phyloP scores from a whole-genome alignment of 2,329 filamentous ascomycete genomes.

The Aspergillus novofumigatus region DNA sequence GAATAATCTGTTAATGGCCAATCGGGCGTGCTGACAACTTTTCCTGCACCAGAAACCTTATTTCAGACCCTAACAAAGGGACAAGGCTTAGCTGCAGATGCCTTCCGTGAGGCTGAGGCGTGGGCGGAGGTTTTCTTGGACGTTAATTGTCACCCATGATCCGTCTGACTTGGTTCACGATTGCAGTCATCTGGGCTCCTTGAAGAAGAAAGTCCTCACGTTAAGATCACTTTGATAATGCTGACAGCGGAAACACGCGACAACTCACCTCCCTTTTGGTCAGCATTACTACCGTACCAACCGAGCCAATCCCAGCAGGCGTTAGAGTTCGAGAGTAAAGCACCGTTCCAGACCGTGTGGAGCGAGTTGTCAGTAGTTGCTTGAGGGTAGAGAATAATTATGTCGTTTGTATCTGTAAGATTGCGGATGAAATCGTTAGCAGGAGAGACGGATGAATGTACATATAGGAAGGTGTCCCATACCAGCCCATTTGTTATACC shows the following conservation, averaged over 20 bases:
- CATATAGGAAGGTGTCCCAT: no score
- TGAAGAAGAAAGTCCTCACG: neutral
- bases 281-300: slow-evolving; percentile 13
- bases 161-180: slow-evolving; percentile 13
- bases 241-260: neutral
- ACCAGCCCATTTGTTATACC: slow-evolving; percentile 12
- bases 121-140: no score
- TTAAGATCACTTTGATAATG: no score
- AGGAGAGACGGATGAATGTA: no score
- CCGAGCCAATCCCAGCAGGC: slow-evolving; percentile 18
- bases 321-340: slow-evolving; percentile 9
- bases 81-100: no score
- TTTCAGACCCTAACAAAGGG: no score
- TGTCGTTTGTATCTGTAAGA: slow-evolving; percentile 10
- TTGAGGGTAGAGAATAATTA: slow-evolving; percentile 12
- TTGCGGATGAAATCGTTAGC: no score
- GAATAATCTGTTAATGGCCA: no score
- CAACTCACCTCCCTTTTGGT: slow-evolving; percentile 8
- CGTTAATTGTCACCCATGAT: slow-evolving; percentile 9
- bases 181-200: slow-evolving; percentile 17
- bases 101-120: no score
- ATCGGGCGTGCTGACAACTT: no score
- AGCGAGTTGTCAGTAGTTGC: slow-evolving; percentile 7
- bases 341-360: slow-evolving; percentile 10
- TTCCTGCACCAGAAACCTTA: no score